Base-by-base conservation (phyloP, 2,329 filamentous ascomycete species). In the Neofusicoccum umdonicola region DNA sequence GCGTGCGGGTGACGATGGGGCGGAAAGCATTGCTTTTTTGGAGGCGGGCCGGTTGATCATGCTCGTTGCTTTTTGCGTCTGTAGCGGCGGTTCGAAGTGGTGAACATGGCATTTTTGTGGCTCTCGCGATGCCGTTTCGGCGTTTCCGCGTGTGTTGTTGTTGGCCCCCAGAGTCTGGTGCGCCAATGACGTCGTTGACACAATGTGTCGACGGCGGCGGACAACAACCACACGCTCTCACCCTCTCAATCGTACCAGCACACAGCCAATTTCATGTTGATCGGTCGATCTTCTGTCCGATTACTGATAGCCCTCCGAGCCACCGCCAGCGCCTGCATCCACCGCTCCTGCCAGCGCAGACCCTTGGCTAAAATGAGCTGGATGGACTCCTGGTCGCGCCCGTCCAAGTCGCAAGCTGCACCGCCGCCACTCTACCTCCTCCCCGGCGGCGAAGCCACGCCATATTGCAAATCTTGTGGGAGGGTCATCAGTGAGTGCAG, bases 381-480 rank as follows among this genome's bases (percentile, higher is more conserved):
- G 80, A 83, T 82, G 80, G 80, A 82, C 71, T 79, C 77, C 3
- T 82, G 80, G 77, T 80, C 78, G 2, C 76, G 79, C 12, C 78
- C 78, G 1, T 73, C 72, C 42, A 80, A 81, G 67, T 72, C 74
- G 50, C 71, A 76, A 39, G 71, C 77, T 39, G 77, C 76, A 1
- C 85, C 85, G 11, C 81, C 83, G 9, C 85, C 85, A 0, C 81
- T 82, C 56, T 88, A 88, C 69, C 76, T 87, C 31, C 77, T 77
- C 0, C 70, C 76, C 1, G 71, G 78, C 2, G 79, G 80, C 48
- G 82, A 84, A 54, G 72, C 77, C 31, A 82, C 81, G 0, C 81
- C 82, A 0, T 87, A 87, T 71, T 87, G 85, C 68, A 81, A 82
- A 66, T 81, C 82, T 12, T 88, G 85, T 68, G 85, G 86, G 0